These are phyloP conservation scores for Batkoa obscura DNA, from an alignment of 371 early-diverging fungal genomes.

Conservation along the genomic window DNA sequence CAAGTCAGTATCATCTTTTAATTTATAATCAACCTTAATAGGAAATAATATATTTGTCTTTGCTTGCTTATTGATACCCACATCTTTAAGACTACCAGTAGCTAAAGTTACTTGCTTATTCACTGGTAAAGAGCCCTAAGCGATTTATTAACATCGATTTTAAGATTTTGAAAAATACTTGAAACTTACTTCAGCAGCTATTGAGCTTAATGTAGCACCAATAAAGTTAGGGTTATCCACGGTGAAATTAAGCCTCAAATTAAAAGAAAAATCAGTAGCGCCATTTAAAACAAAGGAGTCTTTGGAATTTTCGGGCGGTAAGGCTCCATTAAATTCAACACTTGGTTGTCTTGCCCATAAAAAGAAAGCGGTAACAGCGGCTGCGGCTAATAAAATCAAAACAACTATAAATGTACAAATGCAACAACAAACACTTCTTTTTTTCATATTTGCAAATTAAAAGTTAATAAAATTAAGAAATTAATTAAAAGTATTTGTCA, in stretches of 20 bases:
- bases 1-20: not conserved
- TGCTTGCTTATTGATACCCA: not conserved
- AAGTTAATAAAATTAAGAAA: too few species aligned
- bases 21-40: not conserved
- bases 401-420: too few species aligned
- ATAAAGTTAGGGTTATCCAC: constrained; percentile 4
- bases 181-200: not conserved
- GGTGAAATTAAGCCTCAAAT: not conserved
- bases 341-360: constrained; percentile 3
- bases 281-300: not conserved
- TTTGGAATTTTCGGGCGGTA: not conserved
- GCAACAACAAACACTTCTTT: too few species aligned
- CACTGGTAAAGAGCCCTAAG: not conserved
- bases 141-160: not conserved
- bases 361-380: not conserved
- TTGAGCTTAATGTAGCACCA: not conserved
- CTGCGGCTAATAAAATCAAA: not conserved
- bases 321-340: not conserved
- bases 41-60: not conserved
- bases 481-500: too few species aligned
- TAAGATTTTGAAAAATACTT: not conserved
- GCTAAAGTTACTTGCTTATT: not conserved
- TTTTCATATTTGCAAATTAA: too few species aligned
- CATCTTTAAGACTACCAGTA: not conserved
- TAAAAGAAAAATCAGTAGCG: not conserved